These are phyloP conservation scores for Candida schatavii DNA, from an alignment of 805 yeast genomes.

Conservation along the genomic window DNA sequence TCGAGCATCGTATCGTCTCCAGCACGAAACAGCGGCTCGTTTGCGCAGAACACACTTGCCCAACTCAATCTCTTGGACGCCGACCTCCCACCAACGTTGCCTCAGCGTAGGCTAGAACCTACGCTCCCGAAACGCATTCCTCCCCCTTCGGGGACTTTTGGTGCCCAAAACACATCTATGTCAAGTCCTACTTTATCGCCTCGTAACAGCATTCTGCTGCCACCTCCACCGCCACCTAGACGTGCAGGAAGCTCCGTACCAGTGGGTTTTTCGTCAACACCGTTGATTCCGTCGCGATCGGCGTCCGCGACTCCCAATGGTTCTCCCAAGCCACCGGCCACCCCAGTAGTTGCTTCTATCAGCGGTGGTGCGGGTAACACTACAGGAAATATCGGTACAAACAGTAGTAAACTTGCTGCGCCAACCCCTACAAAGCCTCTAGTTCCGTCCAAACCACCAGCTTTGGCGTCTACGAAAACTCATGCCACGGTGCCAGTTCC, in stretches of 20 bases:
- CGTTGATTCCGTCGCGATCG: constrained; percentile 37
- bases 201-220: constrained; percentile 14
- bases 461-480: constrained; percentile 21
- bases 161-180: background rate
- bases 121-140: constrained; percentile 26
- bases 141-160: constrained; percentile 24
- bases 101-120: constrained; percentile 13
- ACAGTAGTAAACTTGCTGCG: too few species aligned
- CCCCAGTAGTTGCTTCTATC: too few species aligned
- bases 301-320: constrained; percentile 24
- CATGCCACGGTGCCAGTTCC: constrained; percentile 10
- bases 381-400: too few species aligned
- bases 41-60: constrained; percentile 28
- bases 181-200: constrained; percentile 13
- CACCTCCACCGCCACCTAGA: constrained; percentile 8
- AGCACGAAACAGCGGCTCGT: constrained; percentile 5
- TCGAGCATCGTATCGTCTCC: background rate
- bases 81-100: constrained; percentile 22
- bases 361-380: too few species aligned
- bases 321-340: background rate
- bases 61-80: constrained; percentile 37
- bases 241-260: constrained; percentile 11
- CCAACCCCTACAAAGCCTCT: constrained; percentile 31
- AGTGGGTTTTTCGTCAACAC: constrained; percentile 35
- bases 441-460: constrained; percentile 34